Evolutionary conservation across 2,329 filamentous ascomycete genomes (phyloP).

Genomic region (Eutypella sp.): DNA sequence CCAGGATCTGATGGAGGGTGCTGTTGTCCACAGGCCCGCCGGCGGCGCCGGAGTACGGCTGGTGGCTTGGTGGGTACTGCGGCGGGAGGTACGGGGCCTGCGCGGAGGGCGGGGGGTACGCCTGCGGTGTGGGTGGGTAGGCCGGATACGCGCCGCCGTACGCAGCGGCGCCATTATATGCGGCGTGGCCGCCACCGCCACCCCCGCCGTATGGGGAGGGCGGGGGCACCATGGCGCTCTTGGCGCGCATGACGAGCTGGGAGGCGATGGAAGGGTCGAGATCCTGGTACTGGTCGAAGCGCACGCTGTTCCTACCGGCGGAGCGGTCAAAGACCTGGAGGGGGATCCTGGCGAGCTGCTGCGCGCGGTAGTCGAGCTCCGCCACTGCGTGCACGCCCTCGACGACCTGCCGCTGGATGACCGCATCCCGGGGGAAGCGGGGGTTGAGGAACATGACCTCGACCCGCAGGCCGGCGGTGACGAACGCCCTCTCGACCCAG

Average conservation of each 20-base stretch:
- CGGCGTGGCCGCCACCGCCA: background rate
- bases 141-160: slow-evolving; percentile 19
- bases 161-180: background rate
- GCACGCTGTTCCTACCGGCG: slow-evolving; percentile 66
- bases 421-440: slow-evolving; percentile 67
- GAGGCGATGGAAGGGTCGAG: slow-evolving; percentile 74
- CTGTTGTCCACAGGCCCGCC: slow-evolving; percentile 27
- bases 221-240: slow-evolving; percentile 36
- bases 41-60: slow-evolving; percentile 18
- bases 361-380: slow-evolving; percentile 65
- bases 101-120: slow-evolving; percentile 17
- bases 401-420: slow-evolving; percentile 79
- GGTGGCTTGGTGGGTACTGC: slow-evolving; percentile 13
- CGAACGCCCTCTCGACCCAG: slow-evolving; percentile 76
- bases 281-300: slow-evolving; percentile 83
- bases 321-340: slow-evolving; percentile 83
- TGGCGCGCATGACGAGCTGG: slow-evolving; percentile 72
- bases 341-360: slow-evolving; percentile 68
- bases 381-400: slow-evolving; percentile 86
- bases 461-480: slow-evolving; percentile 63
- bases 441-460: slow-evolving; percentile 78
- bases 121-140: slow-evolving; percentile 17
- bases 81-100: slow-evolving; percentile 27
- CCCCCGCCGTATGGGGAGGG: slow-evolving; percentile 21
- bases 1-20: slow-evolving; percentile 29